These are phyloP conservation scores for Arctostaphylos glauca DNA, from an alignment of 148 eudicot species.

Conservation along the genomic window DNA sequence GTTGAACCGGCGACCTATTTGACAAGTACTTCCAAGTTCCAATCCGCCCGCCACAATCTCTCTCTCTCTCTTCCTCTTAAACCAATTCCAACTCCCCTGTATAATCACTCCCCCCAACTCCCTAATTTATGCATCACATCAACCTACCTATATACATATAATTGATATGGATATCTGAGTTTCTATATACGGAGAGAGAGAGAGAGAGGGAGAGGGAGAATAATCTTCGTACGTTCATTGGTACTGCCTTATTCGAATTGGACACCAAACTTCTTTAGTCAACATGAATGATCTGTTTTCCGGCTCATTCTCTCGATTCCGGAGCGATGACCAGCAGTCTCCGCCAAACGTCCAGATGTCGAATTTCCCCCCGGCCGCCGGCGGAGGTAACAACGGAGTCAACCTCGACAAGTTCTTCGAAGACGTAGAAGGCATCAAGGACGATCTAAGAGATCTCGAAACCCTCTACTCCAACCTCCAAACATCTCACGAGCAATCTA, in stretches of 20 bases:
- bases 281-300: constrained; percentile 53
- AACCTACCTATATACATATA: background rate
- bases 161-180: background rate
- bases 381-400: constrained; percentile 12
- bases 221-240: background rate
- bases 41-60: background rate
- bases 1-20: constrained; percentile 7
- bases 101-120: background rate
- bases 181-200: background rate
- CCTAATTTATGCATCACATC: background rate
- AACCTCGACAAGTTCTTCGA: constrained; percentile 76
- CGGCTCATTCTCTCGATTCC: constrained; percentile 38
- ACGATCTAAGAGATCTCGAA: constrained; percentile 58
- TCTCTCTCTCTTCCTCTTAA: background rate
- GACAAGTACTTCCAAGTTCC: background rate
- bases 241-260: background rate
- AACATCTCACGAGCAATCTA: constrained; percentile 59
- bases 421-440: constrained; percentile 68
- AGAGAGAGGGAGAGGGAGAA: background rate
- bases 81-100: background rate
- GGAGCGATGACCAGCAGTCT: constrained; percentile 16
- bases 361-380: background rate
- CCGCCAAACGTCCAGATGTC: constrained; percentile 32
- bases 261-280: background rate
- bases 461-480: constrained; percentile 38